Evolutionary conservation across 164 flowering plant species (phyloP).

Genomic region (Macadamia integrifolia): DNA sequence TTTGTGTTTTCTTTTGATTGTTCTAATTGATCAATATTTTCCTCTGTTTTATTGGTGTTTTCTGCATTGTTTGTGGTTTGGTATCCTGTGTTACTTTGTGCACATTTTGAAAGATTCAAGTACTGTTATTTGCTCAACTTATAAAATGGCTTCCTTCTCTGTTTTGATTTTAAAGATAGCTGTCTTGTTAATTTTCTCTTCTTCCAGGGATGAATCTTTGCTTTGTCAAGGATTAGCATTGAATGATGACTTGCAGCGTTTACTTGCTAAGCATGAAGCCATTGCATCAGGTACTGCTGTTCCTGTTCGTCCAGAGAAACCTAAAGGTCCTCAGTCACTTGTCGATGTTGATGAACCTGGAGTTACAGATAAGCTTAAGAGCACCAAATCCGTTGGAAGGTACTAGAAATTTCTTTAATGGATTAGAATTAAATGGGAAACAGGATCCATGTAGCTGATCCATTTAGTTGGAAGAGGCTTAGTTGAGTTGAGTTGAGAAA

Average conservation of each 20-base stretch:
- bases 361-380: slow-evolving; percentile 40
- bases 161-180: not conserved
- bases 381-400: slow-evolving; percentile 42
- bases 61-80: no score
- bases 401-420: slow-evolving; percentile 13
- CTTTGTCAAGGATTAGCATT: slow-evolving; percentile 81
- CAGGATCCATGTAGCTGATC: no score
- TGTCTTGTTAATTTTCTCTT: slow-evolving; percentile 2
- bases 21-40: no score
- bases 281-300: slow-evolving; percentile 58
- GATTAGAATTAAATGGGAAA: no score
- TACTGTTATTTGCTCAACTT: no score
- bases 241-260: slow-evolving; percentile 93
- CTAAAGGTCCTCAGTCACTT: slow-evolving; percentile 45
- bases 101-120: no score
- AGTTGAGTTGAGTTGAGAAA: no score
- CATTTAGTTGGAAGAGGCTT: no score
- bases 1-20: no score
- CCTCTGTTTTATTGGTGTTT: no score
- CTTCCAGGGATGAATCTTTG: slow-evolving; percentile 81
- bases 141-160: not conserved
- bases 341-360: slow-evolving; percentile 54
- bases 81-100: no score
- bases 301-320: slow-evolving; percentile 31
- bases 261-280: slow-evolving; percentile 74